A percentile compares a stretch with the other conserved stretches of the same genome.
Evolutionary conservation across 345 rosid genomes (phyloP).

Genomic region (Ceriops zippeliana): DNA sequence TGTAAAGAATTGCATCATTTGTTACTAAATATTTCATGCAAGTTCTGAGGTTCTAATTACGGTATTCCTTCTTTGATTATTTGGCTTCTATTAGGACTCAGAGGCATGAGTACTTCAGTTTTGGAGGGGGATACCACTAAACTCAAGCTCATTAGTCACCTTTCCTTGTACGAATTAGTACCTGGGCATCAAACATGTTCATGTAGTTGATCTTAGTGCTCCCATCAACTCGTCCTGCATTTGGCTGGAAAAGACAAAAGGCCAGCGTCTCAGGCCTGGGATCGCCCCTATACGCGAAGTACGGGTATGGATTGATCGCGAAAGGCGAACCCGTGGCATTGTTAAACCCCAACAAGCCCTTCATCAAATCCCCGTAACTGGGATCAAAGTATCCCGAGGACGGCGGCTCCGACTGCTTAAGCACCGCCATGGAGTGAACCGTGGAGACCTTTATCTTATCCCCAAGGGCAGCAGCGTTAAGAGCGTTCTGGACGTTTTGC

Average conservation of each 20-base stretch:
- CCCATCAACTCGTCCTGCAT: slow-evolving; percentile 64
- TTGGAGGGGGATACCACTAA: too few relatives aligned
- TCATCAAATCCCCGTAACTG: slow-evolving; percentile 48
- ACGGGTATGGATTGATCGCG: slow-evolving; percentile 77
- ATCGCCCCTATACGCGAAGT: slow-evolving; percentile 70
- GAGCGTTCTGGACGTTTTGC: slow-evolving; percentile 71
- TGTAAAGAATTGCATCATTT: slow-evolving; percentile 16
- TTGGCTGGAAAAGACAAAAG: slow-evolving; percentile 76
- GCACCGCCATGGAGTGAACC: slow-evolving; percentile 70
- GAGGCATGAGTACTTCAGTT: too few relatives aligned
- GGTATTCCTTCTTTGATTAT: too few relatives aligned
- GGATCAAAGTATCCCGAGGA: slow-evolving; percentile 59
- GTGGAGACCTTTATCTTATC: slow-evolving; percentile 76
- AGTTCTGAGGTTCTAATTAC: too few relatives aligned
- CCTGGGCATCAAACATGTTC: slow-evolving; percentile 99
- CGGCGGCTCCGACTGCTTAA: slow-evolving; percentile 70
- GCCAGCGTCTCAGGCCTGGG: slow-evolving; percentile 74
- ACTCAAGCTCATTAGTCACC: too few relatives aligned
- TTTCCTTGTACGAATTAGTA: slow-evolving; percentile 10
- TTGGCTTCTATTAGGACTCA: too few relatives aligned
- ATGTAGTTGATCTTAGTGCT: slow-evolving; percentile 71
- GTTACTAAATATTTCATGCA: neutral
- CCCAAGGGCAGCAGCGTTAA: slow-evolving; percentile 52
- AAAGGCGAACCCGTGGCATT: slow-evolving; percentile 75
- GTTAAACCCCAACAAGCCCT: slow-evolving; percentile 61